Percentiles rank a stretch among this genome's conserved stretches.
Evolutionary conservation across 768 basidiomycete genomes (phyloP).

Genomic region (Leucocoprinus leucothites): DNA sequence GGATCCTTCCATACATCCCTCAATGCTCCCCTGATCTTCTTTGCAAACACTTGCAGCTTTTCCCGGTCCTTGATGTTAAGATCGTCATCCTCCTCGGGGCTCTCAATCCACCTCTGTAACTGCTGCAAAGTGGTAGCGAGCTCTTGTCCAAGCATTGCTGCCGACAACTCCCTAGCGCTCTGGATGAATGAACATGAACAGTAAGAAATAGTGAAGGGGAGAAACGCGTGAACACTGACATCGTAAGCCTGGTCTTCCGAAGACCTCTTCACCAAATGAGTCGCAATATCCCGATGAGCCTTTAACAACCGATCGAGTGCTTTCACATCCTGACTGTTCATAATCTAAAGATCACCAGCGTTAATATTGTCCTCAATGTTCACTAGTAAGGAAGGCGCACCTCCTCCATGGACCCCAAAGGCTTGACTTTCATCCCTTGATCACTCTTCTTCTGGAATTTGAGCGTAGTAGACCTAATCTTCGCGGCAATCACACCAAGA

Average conservation of each 20-base stretch:
- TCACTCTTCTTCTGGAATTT: slow-evolving; percentile 36
- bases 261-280: slow-evolving; percentile 67
- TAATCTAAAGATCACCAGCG: slow-evolving; percentile 36
- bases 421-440: slow-evolving; percentile 29
- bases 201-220: not conserved
- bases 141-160: slow-evolving; percentile 80
- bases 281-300: slow-evolving; percentile 62
- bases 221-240: slow-evolving; percentile 38
- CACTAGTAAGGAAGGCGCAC: slow-evolving; percentile 33
- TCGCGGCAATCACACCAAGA: slow-evolving; percentile 87
- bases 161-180: slow-evolving; percentile 83
- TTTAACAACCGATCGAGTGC: slow-evolving; percentile 56
- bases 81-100: slow-evolving; percentile 43
- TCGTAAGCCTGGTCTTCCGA: slow-evolving; percentile 80
- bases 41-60: slow-evolving; percentile 47
- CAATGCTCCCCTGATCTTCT: slow-evolving; percentile 59
- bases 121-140: slow-evolving; percentile 67
- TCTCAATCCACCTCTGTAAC: slow-evolving; percentile 46
- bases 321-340: slow-evolving; percentile 45
- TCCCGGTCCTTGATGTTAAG: slow-evolving; percentile 37
- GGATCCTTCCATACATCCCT: slow-evolving; percentile 73
- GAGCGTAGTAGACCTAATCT: slow-evolving; percentile 59
- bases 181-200: slow-evolving; percentile 23
- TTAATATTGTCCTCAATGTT: not conserved
- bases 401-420: slow-evolving; percentile 67